Base-by-base conservation (phyloP, 2,329 filamentous ascomycete genomes). In the Ophiostoma montium region DNA sequence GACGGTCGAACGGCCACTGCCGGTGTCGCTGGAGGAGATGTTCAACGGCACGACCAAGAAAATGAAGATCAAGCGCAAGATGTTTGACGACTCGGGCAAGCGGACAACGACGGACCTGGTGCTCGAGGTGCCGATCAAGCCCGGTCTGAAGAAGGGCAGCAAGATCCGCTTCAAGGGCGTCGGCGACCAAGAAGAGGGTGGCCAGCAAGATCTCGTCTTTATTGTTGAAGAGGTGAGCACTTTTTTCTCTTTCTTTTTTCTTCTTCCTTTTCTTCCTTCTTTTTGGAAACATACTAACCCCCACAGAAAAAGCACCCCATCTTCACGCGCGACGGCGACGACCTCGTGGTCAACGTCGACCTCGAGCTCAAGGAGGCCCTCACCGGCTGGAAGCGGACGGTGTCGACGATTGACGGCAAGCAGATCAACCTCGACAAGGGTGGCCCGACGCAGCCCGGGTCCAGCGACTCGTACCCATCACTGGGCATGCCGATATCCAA, bases 161-260 rank as follows among this genome's bases (percentile, higher is more conserved):
- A 98, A 96, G 74, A 95, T 98, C 67, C 95, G 95, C 68, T 98
- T 95, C 63, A 86, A 85, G 61, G 88, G 90, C 38, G 89, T 98
- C n/a, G 92, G 92, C 11, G 92, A 98, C 65, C 89, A 96, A 64
- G 88, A 95, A 53, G 92, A 96, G 61, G 92, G 92, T 38, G 90
- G 90, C 13, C 86, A 88, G 52, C 92, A 98, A 65, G 92, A 98
- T 65, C 67, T 98, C 47, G 89, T 95, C 64, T 94, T 98, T 59
- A 83, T 98, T 51, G 78, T 98, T 19, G 84, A 88, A 65, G 90
- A 95, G 36, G 36, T 41, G 23, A 41, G 36, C 36, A 13, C 13
- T 27, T 6, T 13, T 6, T 23, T 18, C 7, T 6, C 15, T 12
- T 13, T 27, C 18, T 15, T 11, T 8, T n/a, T 15, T 33, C 5